Base-by-base conservation (phyloP, 2,329 filamentous ascomycete species). In the Microdochium bolleyi region DNA sequence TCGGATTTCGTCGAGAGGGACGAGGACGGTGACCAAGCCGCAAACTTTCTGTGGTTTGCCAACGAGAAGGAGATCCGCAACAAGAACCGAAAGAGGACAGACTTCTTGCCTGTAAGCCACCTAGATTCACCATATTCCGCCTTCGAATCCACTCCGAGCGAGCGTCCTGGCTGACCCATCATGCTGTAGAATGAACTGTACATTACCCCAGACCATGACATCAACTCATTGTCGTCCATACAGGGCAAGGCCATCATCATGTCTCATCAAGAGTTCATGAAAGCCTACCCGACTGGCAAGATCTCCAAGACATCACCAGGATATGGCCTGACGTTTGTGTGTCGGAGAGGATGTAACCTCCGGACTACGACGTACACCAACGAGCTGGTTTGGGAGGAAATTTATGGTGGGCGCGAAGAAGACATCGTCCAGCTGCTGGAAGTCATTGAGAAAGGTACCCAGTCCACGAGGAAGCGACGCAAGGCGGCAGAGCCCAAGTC, bases 41-140 rank as follows among this genome's bases (percentile, higher is more conserved):
- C 88, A 52, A 88, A 87, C 57, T 94, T 99, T 64, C 86, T 96
- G 79, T 99, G 94, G 94, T 96, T 99, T 66, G 91, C 89, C 0
- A 90, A 89, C 0, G 88, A 95, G 62, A 88, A 87, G 62, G 92
- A 97, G 70, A 89, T 96, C 55, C 82, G 86, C 25, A 94, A 89
- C 61, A 87, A 85, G 64, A 80, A 83, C 54, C 92, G 89, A 71
- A 95, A 94, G 72, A 78, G 90, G 62, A 79, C 75, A 13, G 94
- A 99, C 69, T 89, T 83, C 54, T 68, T 95, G 51, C 82, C 82
- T 64, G 83, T 88, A 41, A 7, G 30, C n/a, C n/a, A n/a, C n/a
- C n/a, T n/a, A n/a, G n/a, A n/a, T n/a, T n/a, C n/a, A n/a, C n/a
- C 13, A 24, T 27, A 48, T 24, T 32, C 27, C 41, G 8, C 7